A percentile compares a stretch with the other conserved stretches of the same genome.
These are phyloP conservation scores for Crepidotus variabilis DNA, from an alignment of 768 basidiomycete genomes.

Conservation along the genomic window DNA sequence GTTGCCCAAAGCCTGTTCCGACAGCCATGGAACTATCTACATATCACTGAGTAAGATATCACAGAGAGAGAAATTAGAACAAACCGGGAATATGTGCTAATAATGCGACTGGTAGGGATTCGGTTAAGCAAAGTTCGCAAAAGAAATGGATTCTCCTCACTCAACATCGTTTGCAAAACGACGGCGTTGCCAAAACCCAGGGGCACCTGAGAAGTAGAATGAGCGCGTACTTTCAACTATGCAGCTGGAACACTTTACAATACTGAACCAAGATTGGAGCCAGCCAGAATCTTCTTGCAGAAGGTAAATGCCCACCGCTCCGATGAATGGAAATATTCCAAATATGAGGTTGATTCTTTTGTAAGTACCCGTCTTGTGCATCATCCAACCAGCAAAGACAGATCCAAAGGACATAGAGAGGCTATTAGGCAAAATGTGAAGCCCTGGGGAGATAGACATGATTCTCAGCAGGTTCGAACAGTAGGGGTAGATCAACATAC, in stretches of 20 bases:
- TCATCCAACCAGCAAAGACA: constrained; percentile 66
- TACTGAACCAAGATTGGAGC: constrained; percentile 54
- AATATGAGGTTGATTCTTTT: constrained; percentile 57
- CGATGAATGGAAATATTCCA: constrained; percentile 59
- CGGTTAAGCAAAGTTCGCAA: constrained; percentile 9
- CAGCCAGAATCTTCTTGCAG: constrained; percentile 48
- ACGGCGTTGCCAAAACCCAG: constrained; percentile 72
- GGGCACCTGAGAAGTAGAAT: constrained; percentile 41
- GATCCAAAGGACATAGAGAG: constrained; percentile 58
- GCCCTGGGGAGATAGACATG: constrained; percentile 31
- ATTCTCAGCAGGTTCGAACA: neutral
- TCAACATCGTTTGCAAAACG: constrained; percentile 67
- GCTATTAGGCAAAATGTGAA: constrained; percentile 61
- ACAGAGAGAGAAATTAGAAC: neutral
- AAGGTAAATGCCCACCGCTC: constrained; percentile 41
- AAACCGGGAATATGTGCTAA: constrained; percentile 61
- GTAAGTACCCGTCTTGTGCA: constrained; percentile 63
- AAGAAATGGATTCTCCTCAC: constrained; percentile 28
- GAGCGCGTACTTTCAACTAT: neutral
- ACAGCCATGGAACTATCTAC: constrained; percentile 44
- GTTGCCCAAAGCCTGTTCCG: constrained; percentile 64
- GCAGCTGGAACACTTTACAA: constrained; percentile 36
- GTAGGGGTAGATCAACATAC: constrained; percentile 15
- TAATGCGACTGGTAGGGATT: constrained; percentile 54
- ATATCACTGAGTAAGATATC: neutral